Conservation (phyloP, 2,329 filamentous ascomycete species). For the Fusarium algeriense region DNA sequence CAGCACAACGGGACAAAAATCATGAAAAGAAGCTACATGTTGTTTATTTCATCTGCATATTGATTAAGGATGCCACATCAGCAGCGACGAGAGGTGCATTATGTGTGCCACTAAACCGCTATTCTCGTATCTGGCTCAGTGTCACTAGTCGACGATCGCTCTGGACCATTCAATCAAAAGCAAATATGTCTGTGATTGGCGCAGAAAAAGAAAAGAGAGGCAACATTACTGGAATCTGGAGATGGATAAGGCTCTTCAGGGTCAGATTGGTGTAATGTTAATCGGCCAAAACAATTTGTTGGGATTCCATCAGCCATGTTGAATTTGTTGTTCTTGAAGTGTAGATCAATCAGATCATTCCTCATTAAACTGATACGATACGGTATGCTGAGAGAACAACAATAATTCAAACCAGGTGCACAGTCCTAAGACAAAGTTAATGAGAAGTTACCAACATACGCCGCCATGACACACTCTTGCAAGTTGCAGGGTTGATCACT, state of each 20-base stretch:
- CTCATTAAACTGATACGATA: conserved; percentile 1
- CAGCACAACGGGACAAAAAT: background rate
- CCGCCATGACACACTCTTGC: background rate
- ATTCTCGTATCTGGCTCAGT: conserved; percentile 9
- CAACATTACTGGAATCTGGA: conserved; percentile 21
- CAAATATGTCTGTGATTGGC: conserved; percentile 13
- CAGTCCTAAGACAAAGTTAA: conserved; percentile 23
- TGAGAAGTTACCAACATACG: conserved; percentile 5
- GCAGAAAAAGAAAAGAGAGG: conserved; percentile 21
- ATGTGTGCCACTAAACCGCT: conserved; percentile 17
- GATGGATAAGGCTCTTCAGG: conserved; percentile 3
- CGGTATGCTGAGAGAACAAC: conserved; percentile 3
- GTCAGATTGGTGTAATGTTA: background rate
- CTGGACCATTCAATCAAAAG: conserved; percentile 12
- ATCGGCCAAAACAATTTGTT: conserved; percentile 17
- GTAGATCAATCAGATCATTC: background rate
- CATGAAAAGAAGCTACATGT: conserved; percentile 7
- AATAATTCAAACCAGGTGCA: conserved; percentile 7
- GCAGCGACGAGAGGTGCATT: conserved; percentile 19
- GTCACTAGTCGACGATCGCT: background rate
- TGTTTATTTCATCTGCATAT: conserved; percentile 10
- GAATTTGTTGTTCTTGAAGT: conserved; percentile 1
- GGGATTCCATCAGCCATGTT: conserved; percentile 13
- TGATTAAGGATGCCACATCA: conserved; percentile 12
- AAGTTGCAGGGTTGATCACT: conserved; percentile 8